Evolutionary conservation across 331 rosid species (phyloP).

Genomic region (Quercus tomentella): DNA sequence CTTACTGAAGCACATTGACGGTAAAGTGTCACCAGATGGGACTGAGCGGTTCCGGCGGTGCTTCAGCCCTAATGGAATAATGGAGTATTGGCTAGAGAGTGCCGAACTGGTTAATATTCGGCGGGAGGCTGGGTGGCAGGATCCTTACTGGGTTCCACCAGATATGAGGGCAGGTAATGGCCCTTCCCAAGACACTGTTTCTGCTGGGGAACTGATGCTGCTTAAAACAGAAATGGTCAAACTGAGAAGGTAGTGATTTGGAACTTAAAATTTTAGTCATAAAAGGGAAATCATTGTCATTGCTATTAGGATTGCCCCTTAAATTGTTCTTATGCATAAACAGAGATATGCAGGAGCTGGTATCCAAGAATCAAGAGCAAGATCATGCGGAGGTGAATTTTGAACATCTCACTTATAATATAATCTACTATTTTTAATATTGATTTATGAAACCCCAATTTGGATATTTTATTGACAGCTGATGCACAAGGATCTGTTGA

Average conservation of each 20-base stretch:
- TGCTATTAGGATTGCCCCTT: slow-evolving; percentile 2
- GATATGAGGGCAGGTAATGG: slow-evolving; percentile 24
- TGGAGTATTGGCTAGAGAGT: slow-evolving; percentile 96
- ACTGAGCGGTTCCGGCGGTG: slow-evolving; percentile 72
- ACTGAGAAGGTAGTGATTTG: slow-evolving; percentile 66
- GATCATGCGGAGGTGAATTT: slow-evolving; percentile 49
- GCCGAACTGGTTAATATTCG: slow-evolving; percentile 59
- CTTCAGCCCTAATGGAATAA: slow-evolving; percentile 61
- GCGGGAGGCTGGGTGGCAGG: slow-evolving; percentile 70
- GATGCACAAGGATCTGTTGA: slow-evolving; percentile 54
- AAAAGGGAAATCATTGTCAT: background rate
- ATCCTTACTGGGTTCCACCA: slow-evolving; percentile 76
- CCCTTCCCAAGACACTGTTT: slow-evolving; percentile 27
- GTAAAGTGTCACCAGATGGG: slow-evolving; percentile 76
- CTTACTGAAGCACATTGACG: slow-evolving; percentile 77
- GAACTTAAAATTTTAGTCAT: background rate
- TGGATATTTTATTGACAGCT: slow-evolving; percentile 32
- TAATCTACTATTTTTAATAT: slow-evolving; percentile 7
- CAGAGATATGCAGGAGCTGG: slow-evolving; percentile 76
- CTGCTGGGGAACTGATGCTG: slow-evolving; percentile 57
- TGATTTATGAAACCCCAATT: slow-evolving; percentile 12
- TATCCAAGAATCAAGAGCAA: slow-evolving; percentile 42
- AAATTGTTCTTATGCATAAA: slow-evolving; percentile 28
- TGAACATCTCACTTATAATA: slow-evolving; percentile 18
- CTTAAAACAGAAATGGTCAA: slow-evolving; percentile 60